phyloP scores from a whole-genome alignment of 352 stramenopile genomes.

The Pythium brachiatum region DNA sequence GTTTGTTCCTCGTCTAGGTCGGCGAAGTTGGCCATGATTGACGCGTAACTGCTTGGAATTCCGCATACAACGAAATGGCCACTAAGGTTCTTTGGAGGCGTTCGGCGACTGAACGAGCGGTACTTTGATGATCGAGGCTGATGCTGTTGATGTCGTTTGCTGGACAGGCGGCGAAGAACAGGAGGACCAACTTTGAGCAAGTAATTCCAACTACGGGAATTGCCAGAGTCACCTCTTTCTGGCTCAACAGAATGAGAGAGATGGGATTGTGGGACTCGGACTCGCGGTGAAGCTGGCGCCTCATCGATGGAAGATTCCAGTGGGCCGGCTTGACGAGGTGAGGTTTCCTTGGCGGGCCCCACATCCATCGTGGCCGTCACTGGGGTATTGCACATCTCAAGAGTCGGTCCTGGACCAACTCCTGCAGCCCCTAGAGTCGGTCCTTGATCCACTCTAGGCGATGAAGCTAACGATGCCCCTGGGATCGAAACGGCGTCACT shows the following conservation, averaged over 20 bases:
- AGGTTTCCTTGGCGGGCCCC: too few relatives aligned
- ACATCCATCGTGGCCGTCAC: background rate
- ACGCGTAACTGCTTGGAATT: conserved; percentile 52
- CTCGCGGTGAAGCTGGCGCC: background rate
- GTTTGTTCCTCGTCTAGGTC: conserved; percentile 42
- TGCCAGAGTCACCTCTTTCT: background rate
- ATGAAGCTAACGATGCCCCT: background rate
- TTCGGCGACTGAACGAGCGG: conserved; percentile 29
- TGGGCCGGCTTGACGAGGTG: background rate
- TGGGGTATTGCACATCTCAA: background rate
- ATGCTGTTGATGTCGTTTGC: conserved; percentile 12
- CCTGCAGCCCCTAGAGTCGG: too few relatives aligned
- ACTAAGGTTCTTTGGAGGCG: conserved; percentile 32
- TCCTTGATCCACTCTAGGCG: too few relatives aligned
- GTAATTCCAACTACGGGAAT: background rate
- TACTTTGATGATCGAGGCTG: conserved; percentile 33
- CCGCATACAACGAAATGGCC: conserved; percentile 73
- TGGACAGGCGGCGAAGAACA: conserved; percentile 4
- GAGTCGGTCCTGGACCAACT: background rate
- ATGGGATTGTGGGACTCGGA: background rate
- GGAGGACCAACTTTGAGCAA: background rate
- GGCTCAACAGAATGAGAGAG: background rate
- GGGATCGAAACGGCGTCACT: background rate
- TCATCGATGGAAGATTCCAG: background rate
- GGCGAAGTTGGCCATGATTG: conserved; percentile 49